Percentiles rank a stretch among this genome's conserved stretches.
Evolutionary conservation across 176 grass and related monocot genomes (phyloP).

Genomic region (Zea mays): Zm-B73-REFERENCE-NAM-5.0 NC_050097.1:12525501-12526000

Average conservation of each 20-base stretch:
- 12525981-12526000: slow-evolving; percentile 45
- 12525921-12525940: slow-evolving; percentile 63
- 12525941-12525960: slow-evolving; percentile 57
- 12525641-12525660: slow-evolving; percentile 36
- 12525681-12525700: slow-evolving; percentile 4
- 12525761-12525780: slow-evolving; percentile 49
- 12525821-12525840: slow-evolving; percentile 70
- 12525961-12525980: slow-evolving; percentile 37
- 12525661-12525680: slow-evolving; percentile 54
- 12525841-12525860: slow-evolving; percentile 72
- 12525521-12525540: not conserved
- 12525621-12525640: slow-evolving; percentile 5
- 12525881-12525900: slow-evolving; percentile 65
- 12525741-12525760: slow-evolving; percentile 71
- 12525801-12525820: slow-evolving; percentile 52
- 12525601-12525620: not conserved
- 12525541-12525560: not conserved
- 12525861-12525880: slow-evolving; percentile 49
- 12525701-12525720: slow-evolving; percentile 22
- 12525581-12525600: not conserved
- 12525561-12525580: not conserved
- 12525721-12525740: slow-evolving; percentile 87
- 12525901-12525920: slow-evolving; percentile 47
- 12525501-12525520: not conserved
- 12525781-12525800: slow-evolving; percentile 68